Base-by-base conservation (phyloP, 257 asterid species). In the Phtheirospermum japonicum region DNA sequence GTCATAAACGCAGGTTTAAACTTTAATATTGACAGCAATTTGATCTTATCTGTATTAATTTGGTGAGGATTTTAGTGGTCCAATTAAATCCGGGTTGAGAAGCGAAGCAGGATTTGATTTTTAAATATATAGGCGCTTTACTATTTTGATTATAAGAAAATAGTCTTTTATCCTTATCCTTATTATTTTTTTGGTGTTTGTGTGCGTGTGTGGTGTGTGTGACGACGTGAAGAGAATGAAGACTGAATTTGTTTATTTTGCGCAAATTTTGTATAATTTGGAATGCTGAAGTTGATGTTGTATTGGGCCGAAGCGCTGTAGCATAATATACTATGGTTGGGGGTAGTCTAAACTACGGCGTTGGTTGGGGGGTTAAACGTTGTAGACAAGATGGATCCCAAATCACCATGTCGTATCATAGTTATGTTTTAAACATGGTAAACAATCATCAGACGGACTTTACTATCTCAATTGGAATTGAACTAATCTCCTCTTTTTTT, bases 261-360 rank as follows among this genome's bases (percentile, higher is more conserved):
- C 34, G 32, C 39, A 10, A 6, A 1, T 18, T 31, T 2, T 51
- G 37, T 48, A 55, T 59, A 10, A 18, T 48, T 33, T 19, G 36
- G 51, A 63, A 11, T 52, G 50, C 42, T 51, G 57, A 63, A 54
- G 66, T 53, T 69, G 57, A 63, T 61, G 66, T 53, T 69, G 66
- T 33, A 32, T 17, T 58, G 64, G 36, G 19, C 28, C 13, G 12
- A 14, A 37, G 34, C 28, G 33, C 9, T 36, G 71, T 58, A n/a
- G 26, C 48, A 9, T 39, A 59, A n/a, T 52, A 49, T 19, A 37
- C 32, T 49, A n/a, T 18, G 28, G 12, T 43, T 31, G 67, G 52
- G 33, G 52, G 33, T 42, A 59, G 14, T 63, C 31, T 19, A 48
- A 31, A 48, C n/a, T 5, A 14, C n/a, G 23, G 10, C n/a, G 54